phyloP scores from a whole-genome alignment of 306 rosid species.

The Malus sieversii region DNA sequence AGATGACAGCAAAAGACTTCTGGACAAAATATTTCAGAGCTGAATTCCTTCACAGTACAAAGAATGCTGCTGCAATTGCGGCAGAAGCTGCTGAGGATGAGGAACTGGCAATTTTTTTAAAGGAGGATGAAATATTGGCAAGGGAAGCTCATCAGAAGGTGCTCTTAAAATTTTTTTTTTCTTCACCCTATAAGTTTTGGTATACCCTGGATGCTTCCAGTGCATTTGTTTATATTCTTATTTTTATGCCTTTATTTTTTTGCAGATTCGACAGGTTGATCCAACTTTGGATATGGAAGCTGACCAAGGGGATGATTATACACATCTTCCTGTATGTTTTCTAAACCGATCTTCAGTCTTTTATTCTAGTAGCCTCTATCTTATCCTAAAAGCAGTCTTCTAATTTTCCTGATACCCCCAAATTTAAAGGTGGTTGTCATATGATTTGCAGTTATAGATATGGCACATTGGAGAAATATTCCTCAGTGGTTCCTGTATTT shows the following conservation, averaged over 20 bases:
- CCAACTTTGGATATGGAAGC: slow-evolving; percentile 99
- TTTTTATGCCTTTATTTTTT: slow-evolving; percentile 1
- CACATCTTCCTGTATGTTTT: slow-evolving; percentile 85
- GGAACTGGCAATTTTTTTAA: slow-evolving; percentile 84
- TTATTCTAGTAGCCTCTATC: neutral
- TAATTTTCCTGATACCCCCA: neutral
- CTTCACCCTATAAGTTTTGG: neutral
- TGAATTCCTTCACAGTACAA: slow-evolving; percentile 82
- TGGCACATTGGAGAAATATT: neutral
- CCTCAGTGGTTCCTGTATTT: neutral
- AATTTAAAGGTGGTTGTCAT: neutral
- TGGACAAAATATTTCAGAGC: slow-evolving; percentile 95
- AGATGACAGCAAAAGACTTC: slow-evolving; percentile 90
- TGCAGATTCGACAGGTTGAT: slow-evolving; percentile 80
- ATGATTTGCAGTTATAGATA: neutral
- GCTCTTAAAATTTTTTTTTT: neutral
- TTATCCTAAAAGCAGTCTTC: neutral
- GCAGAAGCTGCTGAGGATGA: slow-evolving; percentile 99
- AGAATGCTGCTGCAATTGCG: slow-evolving; percentile 73
- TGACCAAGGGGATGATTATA: slow-evolving; percentile 93
- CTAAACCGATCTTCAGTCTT: slow-evolving; percentile 27
- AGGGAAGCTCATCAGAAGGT: slow-evolving; percentile 81
- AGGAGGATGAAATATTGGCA: slow-evolving; percentile 86
- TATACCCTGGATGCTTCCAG: slow-evolving; percentile 10
- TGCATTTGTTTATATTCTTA: neutral